Evolutionary conservation across 108 stramenopile genomes (phyloP).

Genomic region (Pseudonitzschia multistriata): DNA sequence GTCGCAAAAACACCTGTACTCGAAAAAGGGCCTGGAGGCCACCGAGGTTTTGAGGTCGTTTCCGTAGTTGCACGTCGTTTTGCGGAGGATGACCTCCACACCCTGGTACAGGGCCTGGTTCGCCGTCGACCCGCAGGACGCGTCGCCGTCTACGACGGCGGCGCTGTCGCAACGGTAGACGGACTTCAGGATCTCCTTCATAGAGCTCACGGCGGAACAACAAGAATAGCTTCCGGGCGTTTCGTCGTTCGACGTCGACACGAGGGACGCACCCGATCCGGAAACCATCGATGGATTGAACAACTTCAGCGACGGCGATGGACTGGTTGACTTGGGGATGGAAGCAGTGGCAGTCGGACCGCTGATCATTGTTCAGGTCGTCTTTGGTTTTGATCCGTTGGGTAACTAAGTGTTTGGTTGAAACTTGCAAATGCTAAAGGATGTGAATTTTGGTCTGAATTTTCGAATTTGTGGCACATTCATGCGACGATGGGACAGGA

Average conservation of each 20-base stretch:
- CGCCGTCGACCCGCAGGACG: neutral
- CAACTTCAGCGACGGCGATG: neutral
- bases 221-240: neutral
- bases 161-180: constrained; percentile 15
- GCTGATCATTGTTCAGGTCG: too few relatives aligned
- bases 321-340: neutral
- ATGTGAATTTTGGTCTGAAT: too few relatives aligned
- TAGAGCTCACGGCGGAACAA: neutral
- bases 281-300: neutral
- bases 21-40: neutral
- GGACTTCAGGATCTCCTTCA: neutral
- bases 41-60: constrained; percentile 1
- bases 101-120: constrained; percentile 8
- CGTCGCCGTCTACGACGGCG: neutral
- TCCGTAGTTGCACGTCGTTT: neutral
- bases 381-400: too few relatives aligned
- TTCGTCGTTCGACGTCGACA: neutral
- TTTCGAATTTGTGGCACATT: too few relatives aligned
- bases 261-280: neutral
- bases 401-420: too few relatives aligned
- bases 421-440: too few relatives aligned
- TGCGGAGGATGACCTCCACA: constrained; percentile 9
- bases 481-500: too few relatives aligned
- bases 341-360: neutral
- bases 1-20: constrained; percentile 2